phyloP scores from a whole-genome alignment of 352 stramenopile species.

The Phytophthora kernoviae region DNA sequence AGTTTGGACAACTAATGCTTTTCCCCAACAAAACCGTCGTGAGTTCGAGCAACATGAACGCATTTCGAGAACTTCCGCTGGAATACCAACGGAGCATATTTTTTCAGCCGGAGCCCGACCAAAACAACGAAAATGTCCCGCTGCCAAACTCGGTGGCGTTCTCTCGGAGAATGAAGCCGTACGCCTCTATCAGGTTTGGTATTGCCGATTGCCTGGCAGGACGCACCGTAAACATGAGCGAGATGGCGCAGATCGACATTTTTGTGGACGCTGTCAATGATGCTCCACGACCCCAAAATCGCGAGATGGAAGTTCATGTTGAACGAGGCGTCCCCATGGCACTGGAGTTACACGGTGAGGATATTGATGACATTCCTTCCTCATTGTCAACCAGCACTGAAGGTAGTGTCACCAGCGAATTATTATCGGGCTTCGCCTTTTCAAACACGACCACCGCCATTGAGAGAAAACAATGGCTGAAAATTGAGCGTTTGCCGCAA shows the following conservation, averaged over 20 bases:
- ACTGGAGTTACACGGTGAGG: constrained; percentile 46
- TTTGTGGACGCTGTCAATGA: constrained; percentile 62
- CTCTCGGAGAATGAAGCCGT: constrained; percentile 38
- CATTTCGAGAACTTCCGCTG: constrained; percentile 50
- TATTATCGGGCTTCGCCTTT: constrained; percentile 27
- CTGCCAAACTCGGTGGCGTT: constrained; percentile 41
- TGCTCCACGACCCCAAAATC: constrained; percentile 29
- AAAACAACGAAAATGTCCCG: constrained; percentile 58
- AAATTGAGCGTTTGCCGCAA: constrained; percentile 48
- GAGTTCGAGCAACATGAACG: constrained; percentile 34
- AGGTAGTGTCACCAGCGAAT: constrained; percentile 4
- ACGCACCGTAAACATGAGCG: constrained; percentile 35
- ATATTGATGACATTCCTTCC: constrained; percentile 35
- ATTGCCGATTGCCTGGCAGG: constrained; percentile 37
- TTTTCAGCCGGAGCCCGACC: constrained; percentile 44
- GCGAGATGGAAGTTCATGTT: constrained; percentile 33
- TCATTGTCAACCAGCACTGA: neutral
- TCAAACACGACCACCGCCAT: constrained; percentile 6
- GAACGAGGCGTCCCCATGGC: constrained; percentile 17
- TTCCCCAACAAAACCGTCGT: constrained; percentile 54
- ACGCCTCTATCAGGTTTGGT: constrained; percentile 39
- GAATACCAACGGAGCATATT: constrained; percentile 56
- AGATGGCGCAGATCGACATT: constrained; percentile 45
- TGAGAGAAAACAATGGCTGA: constrained; percentile 30
- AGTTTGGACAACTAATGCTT: constrained; percentile 56